phyloP scores from a whole-genome alignment of 2,329 filamentous ascomycete species.

The Alternaria alternata region DNA sequence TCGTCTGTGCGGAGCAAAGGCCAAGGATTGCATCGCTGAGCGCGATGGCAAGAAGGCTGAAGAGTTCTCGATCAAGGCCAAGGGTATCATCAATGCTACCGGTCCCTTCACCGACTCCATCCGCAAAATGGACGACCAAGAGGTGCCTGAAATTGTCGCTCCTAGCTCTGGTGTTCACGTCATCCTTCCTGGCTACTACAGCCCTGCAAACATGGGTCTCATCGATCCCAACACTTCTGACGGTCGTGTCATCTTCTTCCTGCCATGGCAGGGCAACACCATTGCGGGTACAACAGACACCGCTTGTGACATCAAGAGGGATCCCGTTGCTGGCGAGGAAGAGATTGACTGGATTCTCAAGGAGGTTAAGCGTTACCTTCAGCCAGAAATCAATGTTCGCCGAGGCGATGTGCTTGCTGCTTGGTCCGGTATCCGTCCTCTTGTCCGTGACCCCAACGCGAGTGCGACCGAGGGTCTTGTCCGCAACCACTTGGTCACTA shows the following conservation, averaged over 20 bases:
- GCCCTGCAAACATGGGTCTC: slow-evolving; percentile 83
- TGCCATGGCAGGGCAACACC: slow-evolving; percentile 92
- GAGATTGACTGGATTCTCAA: slow-evolving; percentile 89
- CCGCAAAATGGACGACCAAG: slow-evolving; percentile 81
- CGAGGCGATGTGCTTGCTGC: slow-evolving; percentile 88
- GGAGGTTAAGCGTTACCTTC: slow-evolving; percentile 82
- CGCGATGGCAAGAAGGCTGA: slow-evolving; percentile 68
- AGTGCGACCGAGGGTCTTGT: slow-evolving; percentile 87
- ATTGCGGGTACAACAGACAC: slow-evolving; percentile 90
- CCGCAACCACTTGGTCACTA: slow-evolving; percentile 82
- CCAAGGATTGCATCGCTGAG: slow-evolving; percentile 74
- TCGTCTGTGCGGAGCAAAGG: slow-evolving; percentile 74
- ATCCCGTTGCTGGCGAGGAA: slow-evolving; percentile 80
- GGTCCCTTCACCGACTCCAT: slow-evolving; percentile 88
- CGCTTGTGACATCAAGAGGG: slow-evolving; percentile 73
- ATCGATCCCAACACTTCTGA: slow-evolving; percentile 88
- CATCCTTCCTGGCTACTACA: slow-evolving; percentile 86
- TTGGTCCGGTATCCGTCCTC: slow-evolving; percentile 86
- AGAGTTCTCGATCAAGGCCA: slow-evolving; percentile 76
- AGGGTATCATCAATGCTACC: slow-evolving; percentile 86
- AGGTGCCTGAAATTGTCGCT: slow-evolving; percentile 78
- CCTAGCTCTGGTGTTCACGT: slow-evolving; percentile 87
- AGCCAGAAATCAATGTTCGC: slow-evolving; percentile 84
- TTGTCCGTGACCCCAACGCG: slow-evolving; percentile 86
- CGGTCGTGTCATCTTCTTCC: slow-evolving; percentile 90